Base-by-base conservation (phyloP, 2,329 filamentous ascomycete species). In the Xylaria sp. region DNA sequence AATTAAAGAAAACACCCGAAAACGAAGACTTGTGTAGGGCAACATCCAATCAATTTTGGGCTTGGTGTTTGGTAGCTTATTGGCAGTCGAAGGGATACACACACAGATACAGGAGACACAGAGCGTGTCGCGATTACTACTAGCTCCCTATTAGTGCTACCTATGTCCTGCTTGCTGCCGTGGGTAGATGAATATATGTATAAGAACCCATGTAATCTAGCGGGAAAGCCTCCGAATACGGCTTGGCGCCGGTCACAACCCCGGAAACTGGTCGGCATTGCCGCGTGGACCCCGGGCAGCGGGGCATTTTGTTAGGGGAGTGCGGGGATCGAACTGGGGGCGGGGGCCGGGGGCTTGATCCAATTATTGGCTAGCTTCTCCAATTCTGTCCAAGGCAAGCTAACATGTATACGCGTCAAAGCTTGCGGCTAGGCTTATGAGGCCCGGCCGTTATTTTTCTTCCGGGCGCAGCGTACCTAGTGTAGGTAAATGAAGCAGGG, bases 291-390 rank as follows among this genome's bases (percentile, higher is more conserved):
- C 20, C n/a, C 52, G 52, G 52, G 8, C n/a, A 37, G 46, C 46
- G 46, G 20, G 46, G 46, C 9, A 3, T 2, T n/a, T 48, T 4
- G 12, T 18, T 50, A 50, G 46, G 9, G 20, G 20, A 23, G n/a
- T 23, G 52, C 32, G 52, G 52, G 52, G 52, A 5, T 39, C 32
- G 20, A 56, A 23, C 52, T 56, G 32, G 52, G 52, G 52, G 32
- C 20, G 20, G 46, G 46, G 18, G 7, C 34, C 32, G 32, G 52
- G 52, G 52, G 52, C 52, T 56, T 37, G 18, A 8, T 32, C 52
- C 46, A 56, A 56, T 56, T 1, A 23, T 3, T 39, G 3, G 15
- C 10, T 20, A 34, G 52, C 52, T 55, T 37, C 52, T 32, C 28
- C 13, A 34, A 37, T 18, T 41, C 39, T 41, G 12, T 37, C 34